These are phyloP conservation scores for Collybia nuda DNA, from an alignment of 768 basidiomycete genomes.

Conservation along the genomic window DNA sequence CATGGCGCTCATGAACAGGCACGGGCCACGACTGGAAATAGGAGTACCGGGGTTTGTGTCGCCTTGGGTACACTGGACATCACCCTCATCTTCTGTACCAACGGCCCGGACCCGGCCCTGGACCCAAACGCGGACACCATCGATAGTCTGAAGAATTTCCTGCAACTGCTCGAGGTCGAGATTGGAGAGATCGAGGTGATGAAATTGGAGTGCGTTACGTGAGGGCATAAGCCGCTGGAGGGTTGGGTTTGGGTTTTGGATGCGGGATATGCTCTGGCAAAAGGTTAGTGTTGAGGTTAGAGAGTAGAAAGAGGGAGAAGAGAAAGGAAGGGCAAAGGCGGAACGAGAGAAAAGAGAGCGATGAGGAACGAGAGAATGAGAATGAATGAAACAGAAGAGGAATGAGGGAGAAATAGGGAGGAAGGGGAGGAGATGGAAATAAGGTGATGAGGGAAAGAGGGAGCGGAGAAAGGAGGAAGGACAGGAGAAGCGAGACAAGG, in stretches of 20 bases:
- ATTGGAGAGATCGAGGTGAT: slow-evolving; percentile 17
- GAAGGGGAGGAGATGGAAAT: no score
- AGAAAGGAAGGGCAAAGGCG: not conserved
- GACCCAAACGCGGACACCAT: slow-evolving; percentile 1
- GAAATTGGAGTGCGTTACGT: slow-evolving; percentile 54
- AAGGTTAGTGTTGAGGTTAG: not conserved
- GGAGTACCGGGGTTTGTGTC: not conserved
- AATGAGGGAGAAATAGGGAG: not conserved
- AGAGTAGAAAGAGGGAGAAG: not conserved
- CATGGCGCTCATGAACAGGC: slow-evolving; percentile 24
- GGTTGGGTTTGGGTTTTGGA: slow-evolving; percentile 34
- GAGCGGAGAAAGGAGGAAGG: not conserved
- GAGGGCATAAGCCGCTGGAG: slow-evolving; percentile 56
- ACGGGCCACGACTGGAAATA: not conserved
- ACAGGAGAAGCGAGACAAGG: no score
- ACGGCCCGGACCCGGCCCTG: no score
- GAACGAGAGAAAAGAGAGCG: no score
- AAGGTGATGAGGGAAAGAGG: not conserved
- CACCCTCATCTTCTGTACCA: no score
- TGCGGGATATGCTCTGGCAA: slow-evolving; percentile 30
- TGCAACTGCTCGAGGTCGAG: slow-evolving; percentile 29
- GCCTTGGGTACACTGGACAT: no score
- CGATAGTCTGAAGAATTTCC: slow-evolving; percentile 1
- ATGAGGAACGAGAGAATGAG: no score
- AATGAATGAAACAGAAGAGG: no score